These are phyloP conservation scores for Aspergillus quadrilineatus DNA, from an alignment of 2,329 filamentous ascomycete species.

Conservation along the genomic window DNA sequence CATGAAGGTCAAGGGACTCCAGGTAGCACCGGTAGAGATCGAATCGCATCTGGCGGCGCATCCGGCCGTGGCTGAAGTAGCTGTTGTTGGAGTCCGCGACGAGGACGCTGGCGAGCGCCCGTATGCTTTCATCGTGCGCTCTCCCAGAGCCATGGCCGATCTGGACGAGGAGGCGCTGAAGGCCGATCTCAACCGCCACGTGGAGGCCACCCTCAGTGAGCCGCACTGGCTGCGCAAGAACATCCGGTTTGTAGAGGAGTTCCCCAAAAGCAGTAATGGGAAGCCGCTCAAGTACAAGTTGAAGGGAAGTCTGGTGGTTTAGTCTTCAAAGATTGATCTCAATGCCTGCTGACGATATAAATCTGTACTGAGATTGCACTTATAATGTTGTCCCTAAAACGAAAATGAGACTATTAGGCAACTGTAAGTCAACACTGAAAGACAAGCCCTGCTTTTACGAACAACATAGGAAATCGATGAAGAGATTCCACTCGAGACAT, in stretches of 20 bases:
- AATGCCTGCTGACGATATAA: too few relatives aligned
- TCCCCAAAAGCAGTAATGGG: constrained; percentile 4
- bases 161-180: neutral
- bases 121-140: constrained; percentile 56
- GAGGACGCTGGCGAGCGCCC: constrained; percentile 54
- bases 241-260: neutral
- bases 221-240: constrained; percentile 3
- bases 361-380: too few relatives aligned
- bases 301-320: neutral
- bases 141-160: neutral
- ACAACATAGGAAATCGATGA: too few relatives aligned
- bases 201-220: neutral
- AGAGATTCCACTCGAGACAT: too few relatives aligned
- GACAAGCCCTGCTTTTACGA: too few relatives aligned
- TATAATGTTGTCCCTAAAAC: too few relatives aligned
- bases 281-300: constrained; percentile 2
- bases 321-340: too few relatives aligned
- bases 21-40: constrained; percentile 57
- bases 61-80: constrained; percentile 55
- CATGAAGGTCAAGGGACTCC: constrained; percentile 62
- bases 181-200: neutral
- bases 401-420: too few relatives aligned
- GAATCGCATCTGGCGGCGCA: constrained; percentile 62
- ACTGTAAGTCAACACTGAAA: too few relatives aligned
- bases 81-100: constrained; percentile 42